These are phyloP conservation scores for Parastagonospora nodorum DNA, from an alignment of 2,329 filamentous ascomycete genomes.

Conservation along the genomic window DNA sequence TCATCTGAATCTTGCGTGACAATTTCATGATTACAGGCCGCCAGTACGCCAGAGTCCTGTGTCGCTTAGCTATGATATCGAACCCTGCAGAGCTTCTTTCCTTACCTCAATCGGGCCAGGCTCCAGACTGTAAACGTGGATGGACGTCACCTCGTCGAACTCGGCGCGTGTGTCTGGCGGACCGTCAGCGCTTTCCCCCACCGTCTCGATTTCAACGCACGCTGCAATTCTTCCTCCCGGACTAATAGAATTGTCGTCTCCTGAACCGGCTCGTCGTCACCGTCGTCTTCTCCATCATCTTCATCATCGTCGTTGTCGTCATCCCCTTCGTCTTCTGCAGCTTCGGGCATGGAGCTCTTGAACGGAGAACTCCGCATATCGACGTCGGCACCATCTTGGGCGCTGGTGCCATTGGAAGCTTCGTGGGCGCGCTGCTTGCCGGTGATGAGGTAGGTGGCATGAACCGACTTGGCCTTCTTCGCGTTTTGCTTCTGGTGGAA, in stretches of 20 bases:
- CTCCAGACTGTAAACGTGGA: slow-evolving; percentile 87
- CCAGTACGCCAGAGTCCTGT: slow-evolving; percentile 70
- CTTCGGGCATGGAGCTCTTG: slow-evolving; percentile 68
- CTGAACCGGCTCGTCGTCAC: slow-evolving; percentile 56
- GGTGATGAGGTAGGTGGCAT: slow-evolving; percentile 89
- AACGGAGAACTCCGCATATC: slow-evolving; percentile 69
- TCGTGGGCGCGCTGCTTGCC: slow-evolving; percentile 61
- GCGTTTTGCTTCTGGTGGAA: slow-evolving; percentile 80
- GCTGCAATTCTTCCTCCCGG: slow-evolving; percentile 72
- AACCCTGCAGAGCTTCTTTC: slow-evolving; percentile 40
- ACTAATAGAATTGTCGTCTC: slow-evolving; percentile 69
- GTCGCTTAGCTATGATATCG: slow-evolving; percentile 26
- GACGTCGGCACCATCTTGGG: slow-evolving; percentile 66
- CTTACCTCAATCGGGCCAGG: slow-evolving; percentile 68
- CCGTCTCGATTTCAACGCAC: slow-evolving; percentile 48
- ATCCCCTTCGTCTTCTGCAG: slow-evolving; percentile 30
- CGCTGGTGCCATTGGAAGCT: slow-evolving; percentile 46
- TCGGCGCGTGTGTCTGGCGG: slow-evolving; percentile 65
- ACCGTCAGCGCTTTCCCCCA: slow-evolving; percentile 13
- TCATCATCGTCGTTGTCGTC: slow-evolving; percentile 44
- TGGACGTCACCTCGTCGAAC: slow-evolving; percentile 74
- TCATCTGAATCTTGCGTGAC: slow-evolving; percentile 60
- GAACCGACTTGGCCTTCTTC: slow-evolving; percentile 73
- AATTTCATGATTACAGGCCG: slow-evolving; percentile 70
- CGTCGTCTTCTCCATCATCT: slow-evolving; percentile 22